Evolutionary conservation across 2,329 filamentous ascomycete species (phyloP).

Genomic region (Pseudopithomyces chartarum): DNA sequence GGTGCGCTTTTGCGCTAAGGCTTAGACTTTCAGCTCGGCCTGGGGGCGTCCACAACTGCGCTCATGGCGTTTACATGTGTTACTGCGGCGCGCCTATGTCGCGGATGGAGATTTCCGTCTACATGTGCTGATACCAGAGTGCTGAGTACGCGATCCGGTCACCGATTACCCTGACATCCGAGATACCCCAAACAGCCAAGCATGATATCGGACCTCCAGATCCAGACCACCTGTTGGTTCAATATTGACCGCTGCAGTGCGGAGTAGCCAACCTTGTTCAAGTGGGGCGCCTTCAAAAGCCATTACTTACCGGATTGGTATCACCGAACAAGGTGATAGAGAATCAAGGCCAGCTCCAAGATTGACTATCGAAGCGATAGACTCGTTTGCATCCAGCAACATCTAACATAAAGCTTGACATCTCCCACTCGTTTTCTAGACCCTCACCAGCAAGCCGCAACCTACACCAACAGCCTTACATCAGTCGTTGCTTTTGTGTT

Average conservation of each 20-base stretch:
- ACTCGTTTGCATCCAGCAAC: neutral
- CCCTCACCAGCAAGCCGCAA: neutral
- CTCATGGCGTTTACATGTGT: neutral
- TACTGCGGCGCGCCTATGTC: neutral
- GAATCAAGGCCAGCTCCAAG: neutral
- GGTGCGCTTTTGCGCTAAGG: neutral
- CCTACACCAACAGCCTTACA: neutral
- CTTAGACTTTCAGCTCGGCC: neutral
- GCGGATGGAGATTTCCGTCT: neutral
- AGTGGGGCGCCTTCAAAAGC: neutral
- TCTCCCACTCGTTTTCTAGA: neutral
- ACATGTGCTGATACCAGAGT: neutral
- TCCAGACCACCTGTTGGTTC: neutral
- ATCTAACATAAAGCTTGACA: neutral
- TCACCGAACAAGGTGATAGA: neutral
- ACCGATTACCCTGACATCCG: neutral
- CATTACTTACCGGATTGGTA: neutral
- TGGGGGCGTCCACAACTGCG: neutral
- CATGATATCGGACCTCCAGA: neutral
- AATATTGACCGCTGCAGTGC: slow-evolving; percentile 4
- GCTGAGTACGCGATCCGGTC: neutral
- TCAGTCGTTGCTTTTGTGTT: neutral
- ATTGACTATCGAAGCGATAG: neutral
- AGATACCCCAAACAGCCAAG: neutral
- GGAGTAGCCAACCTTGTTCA: neutral